Evolutionary conservation across 331 rosid genomes (phyloP), one percentile per base, ranked within the genome.

Genomic region (Phaseolus coccineus): DNA sequence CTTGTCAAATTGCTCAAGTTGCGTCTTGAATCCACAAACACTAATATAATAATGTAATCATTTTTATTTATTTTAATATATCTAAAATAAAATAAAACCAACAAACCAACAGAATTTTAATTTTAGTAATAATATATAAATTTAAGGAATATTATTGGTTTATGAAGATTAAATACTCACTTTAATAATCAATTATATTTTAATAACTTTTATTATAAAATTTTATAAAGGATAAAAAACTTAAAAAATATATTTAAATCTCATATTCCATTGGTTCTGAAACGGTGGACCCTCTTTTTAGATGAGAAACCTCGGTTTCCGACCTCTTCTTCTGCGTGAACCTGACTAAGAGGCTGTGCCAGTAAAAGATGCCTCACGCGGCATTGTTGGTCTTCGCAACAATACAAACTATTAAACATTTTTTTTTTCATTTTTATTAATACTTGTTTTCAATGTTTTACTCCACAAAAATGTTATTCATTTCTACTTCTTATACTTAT

Each of bases 231-330:
- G 5, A 37, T 37, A 35, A 5, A 31, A 31, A 3, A 4, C 1
- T 0, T 7, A 39, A 37, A 39, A 39, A 39, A 39, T 5, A 4
- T 40, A 40, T 40, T 40, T 40, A 40, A 8, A 40, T 40, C 0
- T 40, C 8, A 40, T 40, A 8, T 40, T 40, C 7, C 11, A 40
- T 28, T 12, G 11, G 22, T 61, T 53, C 12, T 24, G 27, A 44
- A 61, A 48, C 9, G 33, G 81, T 80, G 87, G 84, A 16, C 70
- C 66, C 35, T 33, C 55, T 52, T n/a, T 25, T 58, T 0, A 57
- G 77, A 81, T 63, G 66, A 44, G 56, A 74, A 80, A 71, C 85
- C 69, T 71, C 11, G 46, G 66, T 27, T 57, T 27, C 53, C 44
- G 37, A 35, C 72, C 63, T 65, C 25, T 27, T 25, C 59, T 8